Evolutionary conservation across 805 yeast species (phyloP).

Genomic region (Cyberlindnera lachancei): DNA sequence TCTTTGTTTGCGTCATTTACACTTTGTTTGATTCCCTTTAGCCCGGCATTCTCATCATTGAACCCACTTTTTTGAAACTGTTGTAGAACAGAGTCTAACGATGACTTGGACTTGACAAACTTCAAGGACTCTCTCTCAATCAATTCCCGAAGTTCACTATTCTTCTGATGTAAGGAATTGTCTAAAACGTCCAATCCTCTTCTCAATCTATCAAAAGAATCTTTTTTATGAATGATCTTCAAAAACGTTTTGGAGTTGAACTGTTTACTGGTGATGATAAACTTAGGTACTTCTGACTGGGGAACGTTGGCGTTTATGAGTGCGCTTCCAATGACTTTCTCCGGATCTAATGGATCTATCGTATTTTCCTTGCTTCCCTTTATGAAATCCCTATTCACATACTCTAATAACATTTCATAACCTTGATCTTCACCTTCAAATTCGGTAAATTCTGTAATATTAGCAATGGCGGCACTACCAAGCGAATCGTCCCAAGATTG

Average conservation of each 20-base stretch:
- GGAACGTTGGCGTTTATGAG: neutral
- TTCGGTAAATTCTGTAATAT: conserved; percentile 18
- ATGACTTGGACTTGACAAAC: conserved; percentile 58
- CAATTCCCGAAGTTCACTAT: conserved; percentile 40
- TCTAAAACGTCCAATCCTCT: conserved; percentile 43
- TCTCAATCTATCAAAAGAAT: conserved; percentile 43
- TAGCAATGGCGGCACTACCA: conserved; percentile 17
- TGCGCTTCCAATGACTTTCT: conserved; percentile 30
- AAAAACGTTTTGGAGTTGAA: conserved; percentile 53
- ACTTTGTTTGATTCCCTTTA: conserved; percentile 31
- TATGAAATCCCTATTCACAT: conserved; percentile 21
- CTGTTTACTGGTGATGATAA: conserved; percentile 46
- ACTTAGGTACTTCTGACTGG: conserved; percentile 30
- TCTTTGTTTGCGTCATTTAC: conserved; percentile 43
- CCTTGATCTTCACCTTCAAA: conserved; percentile 15
- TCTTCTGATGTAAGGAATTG: conserved; percentile 38
- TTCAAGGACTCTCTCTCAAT: conserved; percentile 55
- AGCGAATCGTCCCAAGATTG: conserved; percentile 26
- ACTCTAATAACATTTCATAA: conserved; percentile 10
- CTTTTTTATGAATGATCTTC: conserved; percentile 46
- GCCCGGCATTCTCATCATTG: conserved; percentile 16
- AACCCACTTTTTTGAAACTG: conserved; percentile 39
- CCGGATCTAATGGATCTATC: conserved; percentile 51
- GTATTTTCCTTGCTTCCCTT: conserved; percentile 26
- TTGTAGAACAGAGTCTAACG: conserved; percentile 51